Evolutionary conservation across 2,329 filamentous ascomycete species (phyloP).

Genomic region (Cladophialophora bantiana): DNA sequence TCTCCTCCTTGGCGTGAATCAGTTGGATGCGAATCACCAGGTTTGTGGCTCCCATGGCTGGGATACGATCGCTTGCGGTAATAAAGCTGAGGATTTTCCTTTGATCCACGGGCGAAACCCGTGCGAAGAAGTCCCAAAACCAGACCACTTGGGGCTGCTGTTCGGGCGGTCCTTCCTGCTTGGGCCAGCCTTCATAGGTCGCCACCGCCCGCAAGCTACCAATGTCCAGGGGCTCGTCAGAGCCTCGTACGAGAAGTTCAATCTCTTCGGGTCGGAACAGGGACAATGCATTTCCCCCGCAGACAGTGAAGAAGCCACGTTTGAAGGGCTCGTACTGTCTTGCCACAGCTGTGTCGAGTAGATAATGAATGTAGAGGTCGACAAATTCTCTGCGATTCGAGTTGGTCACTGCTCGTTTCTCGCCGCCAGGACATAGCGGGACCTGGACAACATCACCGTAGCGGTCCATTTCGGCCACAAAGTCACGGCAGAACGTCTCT

Average conservation of each 20-base stretch:
- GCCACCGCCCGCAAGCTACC: slow-evolving; percentile 76
- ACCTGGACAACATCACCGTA: slow-evolving; percentile 73
- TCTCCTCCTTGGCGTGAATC: slow-evolving; percentile 33
- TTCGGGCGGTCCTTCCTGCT: slow-evolving; percentile 49
- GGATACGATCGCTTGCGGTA: slow-evolving; percentile 88
- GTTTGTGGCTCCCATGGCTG: slow-evolving; percentile 83
- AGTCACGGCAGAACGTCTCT: slow-evolving; percentile 79
- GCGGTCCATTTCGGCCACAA: slow-evolving; percentile 76
- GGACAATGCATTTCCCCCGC: slow-evolving; percentile 83
- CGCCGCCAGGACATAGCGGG: slow-evolving; percentile 76
- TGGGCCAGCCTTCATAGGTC: slow-evolving; percentile 80
- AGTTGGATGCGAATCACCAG: slow-evolving; percentile 65
- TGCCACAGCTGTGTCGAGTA: slow-evolving; percentile 77
- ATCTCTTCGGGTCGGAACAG: slow-evolving; percentile 92
- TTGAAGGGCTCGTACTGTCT: slow-evolving; percentile 94
- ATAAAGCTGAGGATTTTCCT: slow-evolving; percentile 83
- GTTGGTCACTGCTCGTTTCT: slow-evolving; percentile 79
- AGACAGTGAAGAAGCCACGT: slow-evolving; percentile 90
- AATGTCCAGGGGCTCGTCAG: slow-evolving; percentile 83
- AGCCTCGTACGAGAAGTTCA: slow-evolving; percentile 83
- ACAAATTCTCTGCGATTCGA: slow-evolving; percentile 85
- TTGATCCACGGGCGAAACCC: slow-evolving; percentile 71
- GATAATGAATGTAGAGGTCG: slow-evolving; percentile 78
- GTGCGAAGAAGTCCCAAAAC: slow-evolving; percentile 87
- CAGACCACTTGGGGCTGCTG: slow-evolving; percentile 75